Evolutionary conservation across 768 basidiomycete species (phyloP), one percentile per base, ranked within the genome.

Genomic region (Artomyces pyxidatus): DNA sequence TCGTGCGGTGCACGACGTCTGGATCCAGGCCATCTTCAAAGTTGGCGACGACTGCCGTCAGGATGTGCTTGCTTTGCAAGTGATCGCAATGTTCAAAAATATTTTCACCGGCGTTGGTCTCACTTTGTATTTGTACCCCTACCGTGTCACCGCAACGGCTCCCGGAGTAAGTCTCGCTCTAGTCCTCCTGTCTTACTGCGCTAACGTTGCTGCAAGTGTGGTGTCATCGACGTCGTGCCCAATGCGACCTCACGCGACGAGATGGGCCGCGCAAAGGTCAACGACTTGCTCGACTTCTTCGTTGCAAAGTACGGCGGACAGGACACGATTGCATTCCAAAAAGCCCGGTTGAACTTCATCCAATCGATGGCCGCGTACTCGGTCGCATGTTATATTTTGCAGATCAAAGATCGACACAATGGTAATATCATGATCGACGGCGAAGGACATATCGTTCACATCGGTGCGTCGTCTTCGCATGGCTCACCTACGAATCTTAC

Each of bases 361-460:
- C 94, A 96, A 63, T 95, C 92, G 2, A 99, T 98, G 96, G 95
- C 96, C 0, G 96, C 93, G 9, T 99, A 99, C 66, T 98, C 95
- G 27, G 85, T 98, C 22, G 91, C 93, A 7, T 98, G 95, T 65
- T 98, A 96, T 64, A 92, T 99, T 56, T 68, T 98, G 38, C 96
- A 99, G 66, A 94, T 99, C 71, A 99, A 99, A 69, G 96, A 99
- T 63, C 71, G 96, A 32, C 96, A 99, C 65, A 99, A 99, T 61
- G 96, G 96, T 25, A 99, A 99, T 64, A 98, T 99, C 63, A 97
- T 99, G 95, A 94, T 99, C 51, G 96, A 98, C 63, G 92, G 87
- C 2, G 89, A 94, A 51, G 96, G 96, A 0, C 94, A 97, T 63
- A 95, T 99, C 50, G 78, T 97, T 4, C 96, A 99, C 63, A 80